Conservation (phyloP, 2,329 filamentous ascomycete genomes). For the Paecilomyces fulvus region DNA sequence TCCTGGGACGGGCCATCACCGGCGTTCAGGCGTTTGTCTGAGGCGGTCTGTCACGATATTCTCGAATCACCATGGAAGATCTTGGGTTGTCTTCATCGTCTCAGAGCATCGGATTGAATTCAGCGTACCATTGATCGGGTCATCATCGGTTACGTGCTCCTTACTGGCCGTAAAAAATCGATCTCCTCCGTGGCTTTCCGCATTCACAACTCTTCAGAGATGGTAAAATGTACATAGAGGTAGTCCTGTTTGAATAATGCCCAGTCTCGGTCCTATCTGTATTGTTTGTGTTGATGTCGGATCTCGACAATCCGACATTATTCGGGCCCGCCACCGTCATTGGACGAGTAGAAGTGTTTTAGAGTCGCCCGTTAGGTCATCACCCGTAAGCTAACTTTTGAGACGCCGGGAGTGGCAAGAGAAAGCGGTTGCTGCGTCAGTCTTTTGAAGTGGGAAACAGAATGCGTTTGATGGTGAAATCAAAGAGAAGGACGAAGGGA, state of each 20-base stretch:
- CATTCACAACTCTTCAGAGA: background rate
- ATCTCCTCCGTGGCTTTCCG: background rate
- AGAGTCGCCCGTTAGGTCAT: background rate
- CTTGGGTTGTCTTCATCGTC: background rate
- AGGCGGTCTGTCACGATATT: conserved; percentile 8
- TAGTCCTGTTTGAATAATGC: background rate
- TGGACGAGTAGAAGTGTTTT: background rate
- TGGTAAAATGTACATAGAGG: background rate
- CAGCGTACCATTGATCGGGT: background rate
- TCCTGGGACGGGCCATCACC: conserved; percentile 60
- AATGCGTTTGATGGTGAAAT: no score
- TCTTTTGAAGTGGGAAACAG: background rate
- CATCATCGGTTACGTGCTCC: background rate
- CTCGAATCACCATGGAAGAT: background rate
- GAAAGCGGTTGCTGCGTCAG: background rate
- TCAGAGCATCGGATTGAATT: background rate
- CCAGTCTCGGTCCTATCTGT: no score
- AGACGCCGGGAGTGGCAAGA: background rate
- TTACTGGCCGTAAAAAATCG: background rate
- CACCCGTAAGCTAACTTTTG: background rate
- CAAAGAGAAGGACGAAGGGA: no score
- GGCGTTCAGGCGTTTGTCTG: conserved; percentile 73
- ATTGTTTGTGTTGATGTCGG: no score
- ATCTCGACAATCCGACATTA: background rate
- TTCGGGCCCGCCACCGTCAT: conserved; percentile 2